A percentile compares a stretch with the other conserved stretches of the same genome.
phyloP scores from a whole-genome alignment of 495 filamentous ascomycete genomes.

The Penicillium riverlandense region DNA sequence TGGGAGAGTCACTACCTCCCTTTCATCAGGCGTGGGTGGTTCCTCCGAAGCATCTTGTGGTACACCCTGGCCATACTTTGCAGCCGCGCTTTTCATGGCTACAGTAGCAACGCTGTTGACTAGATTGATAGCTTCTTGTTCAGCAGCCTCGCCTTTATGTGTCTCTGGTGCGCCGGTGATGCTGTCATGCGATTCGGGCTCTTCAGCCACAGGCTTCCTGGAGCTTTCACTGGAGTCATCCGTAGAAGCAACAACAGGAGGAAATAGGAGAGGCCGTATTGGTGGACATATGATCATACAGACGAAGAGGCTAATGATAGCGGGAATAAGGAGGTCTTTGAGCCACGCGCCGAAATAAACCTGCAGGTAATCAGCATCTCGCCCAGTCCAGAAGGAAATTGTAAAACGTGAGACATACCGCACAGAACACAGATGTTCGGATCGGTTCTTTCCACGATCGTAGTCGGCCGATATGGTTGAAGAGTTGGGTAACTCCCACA shows the following conservation, averaged over 20 bases:
- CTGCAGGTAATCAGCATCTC: conserved; percentile 19
- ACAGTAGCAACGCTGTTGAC: conserved; percentile 69
- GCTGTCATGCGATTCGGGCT: conserved; percentile 70
- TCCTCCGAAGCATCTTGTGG: conserved; percentile 35
- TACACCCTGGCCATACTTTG: conserved; percentile 56
- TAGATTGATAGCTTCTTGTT: conserved; percentile 78
- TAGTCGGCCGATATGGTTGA: conserved; percentile 61
- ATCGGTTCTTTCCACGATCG: conserved; percentile 72
- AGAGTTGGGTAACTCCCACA: conserved; percentile 56
- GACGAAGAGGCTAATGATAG: conserved; percentile 49
- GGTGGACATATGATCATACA: conserved; percentile 61
- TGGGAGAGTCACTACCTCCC: conserved; percentile 43
- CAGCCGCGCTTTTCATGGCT: conserved; percentile 66
- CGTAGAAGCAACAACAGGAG: conserved; percentile 52
- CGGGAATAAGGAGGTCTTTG: conserved; percentile 65
- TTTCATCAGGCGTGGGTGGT: conserved; percentile 52
- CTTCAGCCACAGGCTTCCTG: conserved; percentile 61
- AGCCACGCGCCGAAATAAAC: conserved; percentile 71
- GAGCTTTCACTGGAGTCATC: conserved; percentile 49
- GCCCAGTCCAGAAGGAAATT: background rate
- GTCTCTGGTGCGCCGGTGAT: conserved; percentile 77
- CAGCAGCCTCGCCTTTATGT: conserved; percentile 79
- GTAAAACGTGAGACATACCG: conserved; percentile 29
- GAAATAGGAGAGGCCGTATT: conserved; percentile 61
- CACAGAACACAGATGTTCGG: conserved; percentile 61